Evolutionary conservation across 2,329 filamentous ascomycete genomes (phyloP).

Genomic region (Onygenales sp.): DNA sequence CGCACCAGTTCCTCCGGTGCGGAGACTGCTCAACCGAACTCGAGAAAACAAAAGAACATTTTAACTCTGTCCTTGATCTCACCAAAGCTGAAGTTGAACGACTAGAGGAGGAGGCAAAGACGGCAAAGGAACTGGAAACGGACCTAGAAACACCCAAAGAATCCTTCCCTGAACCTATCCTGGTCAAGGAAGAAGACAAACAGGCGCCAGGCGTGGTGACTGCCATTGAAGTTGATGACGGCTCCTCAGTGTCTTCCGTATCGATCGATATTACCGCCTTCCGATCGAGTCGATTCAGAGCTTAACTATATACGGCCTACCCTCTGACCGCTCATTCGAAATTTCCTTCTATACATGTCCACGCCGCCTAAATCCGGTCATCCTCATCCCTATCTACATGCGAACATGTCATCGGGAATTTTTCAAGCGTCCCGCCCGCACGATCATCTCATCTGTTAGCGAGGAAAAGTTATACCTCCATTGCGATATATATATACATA

Average conservation of each 20-base stretch:
- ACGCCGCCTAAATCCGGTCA: too few relatives aligned
- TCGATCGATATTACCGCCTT: conserved; percentile 28
- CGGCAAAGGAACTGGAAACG: conserved; percentile 1
- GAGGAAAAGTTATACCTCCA: neutral
- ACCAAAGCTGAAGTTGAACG: conserved; percentile 52
- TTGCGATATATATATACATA: neutral
- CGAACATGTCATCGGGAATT: too few relatives aligned
- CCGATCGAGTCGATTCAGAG: conserved; percentile 18
- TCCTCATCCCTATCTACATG: too few relatives aligned
- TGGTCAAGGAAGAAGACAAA: conserved; percentile 5
- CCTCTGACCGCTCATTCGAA: neutral
- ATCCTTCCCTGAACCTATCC: neutral
- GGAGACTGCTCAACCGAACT: conserved; percentile 77
- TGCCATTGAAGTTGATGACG: conserved; percentile 28
- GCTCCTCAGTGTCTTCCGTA: conserved; percentile 23
- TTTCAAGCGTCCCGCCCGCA: too few relatives aligned
- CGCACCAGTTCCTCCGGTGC: conserved; percentile 80
- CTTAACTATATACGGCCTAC: conserved; percentile 1
- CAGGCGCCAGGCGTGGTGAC: conserved; percentile 11
- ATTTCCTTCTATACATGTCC: neutral
- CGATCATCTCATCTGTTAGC: too few relatives aligned
- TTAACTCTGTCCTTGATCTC: conserved; percentile 53
- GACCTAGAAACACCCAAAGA: neutral
- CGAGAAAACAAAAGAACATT: conserved; percentile 54
- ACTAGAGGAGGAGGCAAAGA: conserved; percentile 19